Evolutionary conservation across 2,329 filamentous ascomycete species (phyloP), one percentile per base, ranked within the genome.

Genomic region (Xylariaceae sp.): DNA sequence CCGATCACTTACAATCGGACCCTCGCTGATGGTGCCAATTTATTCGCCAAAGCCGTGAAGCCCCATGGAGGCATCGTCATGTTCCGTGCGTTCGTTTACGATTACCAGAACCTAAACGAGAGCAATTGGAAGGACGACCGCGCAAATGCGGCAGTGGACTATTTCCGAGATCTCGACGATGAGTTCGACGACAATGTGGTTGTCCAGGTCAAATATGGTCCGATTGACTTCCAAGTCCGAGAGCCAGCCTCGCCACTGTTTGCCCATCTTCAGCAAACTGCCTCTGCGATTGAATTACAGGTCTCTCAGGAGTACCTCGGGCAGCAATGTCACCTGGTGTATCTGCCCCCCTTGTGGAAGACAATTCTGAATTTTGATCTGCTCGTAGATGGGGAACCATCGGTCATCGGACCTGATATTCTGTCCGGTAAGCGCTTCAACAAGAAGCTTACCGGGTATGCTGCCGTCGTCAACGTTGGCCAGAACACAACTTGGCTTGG

Each of bases 11-110:
- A 87, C 63, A 83, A 84, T 52, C 76, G 84, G 9, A 87, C 83
- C 0, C 68, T 87, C 0, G 72, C 83, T 2, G 70, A 86, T 19
- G 83, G 80, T 2, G 83, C 81, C 4, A 86, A 86, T 51, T 63
- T 87, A 42, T 87, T 87, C 50, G 83, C 83, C 2, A 66, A 64
- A 29, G 72, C 78, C 0, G 55, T 82, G 3, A 56, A 78, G 44
- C 76, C 73, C 0, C 64, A 84, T 44, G 76, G 76, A 3, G 81
- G 81, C 12, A 66, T 83, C 24, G 68, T 86, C 39, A 78, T 87
- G 75, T 87, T 83, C 65, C 75, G 84, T 2, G 83, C 83, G 1
- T 87, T 87, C 50, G 82, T 87, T 1, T 87, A 87, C 56, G 72
- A 87, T 52, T 65, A 73, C 39, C 55, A 54, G 50, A 47, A 38